Evolutionary conservation across 305 asterid genomes (phyloP).

Genomic region (Solanum hybrid): DNA sequence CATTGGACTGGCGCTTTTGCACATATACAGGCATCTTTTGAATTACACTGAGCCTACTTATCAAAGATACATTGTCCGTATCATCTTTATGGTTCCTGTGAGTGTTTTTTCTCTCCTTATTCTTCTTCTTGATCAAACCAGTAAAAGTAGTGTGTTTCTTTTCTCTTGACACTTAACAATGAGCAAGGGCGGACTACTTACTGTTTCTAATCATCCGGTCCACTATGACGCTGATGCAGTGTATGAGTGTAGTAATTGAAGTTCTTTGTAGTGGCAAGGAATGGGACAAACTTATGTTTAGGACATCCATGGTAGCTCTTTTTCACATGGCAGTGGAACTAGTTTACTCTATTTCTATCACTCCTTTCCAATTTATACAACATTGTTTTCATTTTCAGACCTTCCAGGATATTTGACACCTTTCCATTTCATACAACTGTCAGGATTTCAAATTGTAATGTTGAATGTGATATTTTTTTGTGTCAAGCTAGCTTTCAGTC

Average conservation of each 20-base stretch:
- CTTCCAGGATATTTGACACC: neutral
- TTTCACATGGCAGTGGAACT: neutral
- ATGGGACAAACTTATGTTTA: neutral
- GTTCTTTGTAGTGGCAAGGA: neutral
- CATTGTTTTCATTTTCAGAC: neutral
- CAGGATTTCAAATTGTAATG: neutral
- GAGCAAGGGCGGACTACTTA: neutral
- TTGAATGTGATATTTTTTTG: neutral
- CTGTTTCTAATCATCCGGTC: neutral
- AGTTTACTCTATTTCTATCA: neutral
- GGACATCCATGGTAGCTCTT: neutral
- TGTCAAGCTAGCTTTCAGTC: neutral
- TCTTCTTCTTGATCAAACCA: neutral
- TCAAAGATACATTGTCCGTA: conserved; percentile 94
- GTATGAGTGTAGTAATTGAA: neutral
- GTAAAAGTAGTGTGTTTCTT: neutral
- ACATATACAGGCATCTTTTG: conserved; percentile 85
- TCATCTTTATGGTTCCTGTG: conserved; percentile 99
- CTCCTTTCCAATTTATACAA: neutral
- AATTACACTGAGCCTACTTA: conserved; percentile 96
- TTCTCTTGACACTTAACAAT: neutral
- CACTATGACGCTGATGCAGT: neutral
- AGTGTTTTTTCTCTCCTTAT: conserved; percentile 23
- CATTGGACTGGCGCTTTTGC: conserved; percentile 59
- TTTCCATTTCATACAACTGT: neutral